Conservation (phyloP, 352 stramenopile genomes). For the Phytophthora pisi region DNA sequence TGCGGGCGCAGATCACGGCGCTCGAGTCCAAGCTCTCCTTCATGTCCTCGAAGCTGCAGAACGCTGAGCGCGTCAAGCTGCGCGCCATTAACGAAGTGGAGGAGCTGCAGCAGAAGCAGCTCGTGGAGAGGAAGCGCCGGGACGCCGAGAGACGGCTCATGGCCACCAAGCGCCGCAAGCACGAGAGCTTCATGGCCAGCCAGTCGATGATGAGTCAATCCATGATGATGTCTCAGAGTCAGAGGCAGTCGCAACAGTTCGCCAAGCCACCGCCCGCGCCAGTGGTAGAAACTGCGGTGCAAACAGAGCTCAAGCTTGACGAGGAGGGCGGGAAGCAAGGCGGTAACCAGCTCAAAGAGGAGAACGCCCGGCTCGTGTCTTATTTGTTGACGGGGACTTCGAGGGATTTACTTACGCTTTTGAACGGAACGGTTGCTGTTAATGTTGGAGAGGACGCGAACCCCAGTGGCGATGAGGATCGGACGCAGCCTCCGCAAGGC, state of each 20-base stretch:
- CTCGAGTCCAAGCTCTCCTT: slow-evolving; percentile 70
- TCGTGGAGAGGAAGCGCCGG: slow-evolving; percentile 65
- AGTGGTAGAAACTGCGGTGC: slow-evolving; percentile 42
- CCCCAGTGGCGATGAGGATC: slow-evolving; percentile 15
- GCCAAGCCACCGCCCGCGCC: slow-evolving; percentile 13
- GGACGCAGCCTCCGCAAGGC: slow-evolving; percentile 21
- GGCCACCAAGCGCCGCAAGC: slow-evolving; percentile 68
- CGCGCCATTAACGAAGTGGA: slow-evolving; percentile 55
- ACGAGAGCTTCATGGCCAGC: slow-evolving; percentile 58
- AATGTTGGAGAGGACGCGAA: not conserved
- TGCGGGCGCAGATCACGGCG: slow-evolving; percentile 51
- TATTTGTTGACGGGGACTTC: slow-evolving; percentile 45
- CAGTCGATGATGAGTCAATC: slow-evolving; percentile 59
- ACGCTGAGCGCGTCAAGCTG: slow-evolving; percentile 63
- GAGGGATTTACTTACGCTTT: slow-evolving; percentile 35
- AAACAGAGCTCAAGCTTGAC: slow-evolving; percentile 34
- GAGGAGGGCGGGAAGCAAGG: slow-evolving; percentile 3
- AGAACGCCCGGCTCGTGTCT: slow-evolving; percentile 49
- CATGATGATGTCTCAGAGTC: slow-evolving; percentile 18
- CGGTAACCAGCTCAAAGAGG: slow-evolving; percentile 20
- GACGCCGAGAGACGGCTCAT: slow-evolving; percentile 73
- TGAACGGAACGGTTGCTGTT: slow-evolving; percentile 31
- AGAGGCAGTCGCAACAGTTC: slow-evolving; percentile 28
- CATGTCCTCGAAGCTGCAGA: slow-evolving; percentile 54
- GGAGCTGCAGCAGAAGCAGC: slow-evolving; percentile 60